Conservation (phyloP, 148 eudicot genomes). For the Salicornia ramosissima region DNA sequence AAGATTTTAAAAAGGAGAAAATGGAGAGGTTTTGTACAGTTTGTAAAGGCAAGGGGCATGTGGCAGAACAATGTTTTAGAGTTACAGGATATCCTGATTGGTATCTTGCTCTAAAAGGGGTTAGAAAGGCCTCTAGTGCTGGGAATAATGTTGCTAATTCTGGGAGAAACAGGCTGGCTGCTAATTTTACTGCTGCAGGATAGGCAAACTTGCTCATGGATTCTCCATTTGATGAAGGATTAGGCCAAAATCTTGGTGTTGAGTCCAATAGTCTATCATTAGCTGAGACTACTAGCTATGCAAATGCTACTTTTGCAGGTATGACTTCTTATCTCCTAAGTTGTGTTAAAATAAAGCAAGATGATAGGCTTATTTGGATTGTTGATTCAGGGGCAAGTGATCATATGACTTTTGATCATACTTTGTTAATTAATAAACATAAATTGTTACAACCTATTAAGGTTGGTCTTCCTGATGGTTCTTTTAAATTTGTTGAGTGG, state of each 20-base stretch:
- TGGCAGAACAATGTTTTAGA: not conserved
- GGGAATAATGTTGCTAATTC: not conserved
- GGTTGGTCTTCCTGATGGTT: not conserved
- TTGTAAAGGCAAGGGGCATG: not conserved
- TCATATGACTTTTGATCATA: not conserved
- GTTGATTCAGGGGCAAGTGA: not conserved
- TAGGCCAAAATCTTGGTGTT: not conserved
- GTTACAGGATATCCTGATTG: not conserved
- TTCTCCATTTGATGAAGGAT: not conserved
- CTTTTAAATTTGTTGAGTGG: not conserved
- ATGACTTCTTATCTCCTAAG: not conserved
- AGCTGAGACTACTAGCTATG: too few relatives aligned
- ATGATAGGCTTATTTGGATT: not conserved
- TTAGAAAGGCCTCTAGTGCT: not conserved
- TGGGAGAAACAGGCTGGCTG: not conserved
- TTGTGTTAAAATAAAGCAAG: too few relatives aligned
- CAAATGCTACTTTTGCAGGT: not conserved
- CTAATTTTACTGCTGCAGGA: not conserved
- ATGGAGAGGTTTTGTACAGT: not conserved
- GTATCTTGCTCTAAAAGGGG: not conserved
- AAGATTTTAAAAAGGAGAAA: not conserved
- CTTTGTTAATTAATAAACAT: not conserved
- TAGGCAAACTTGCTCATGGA: too few relatives aligned
- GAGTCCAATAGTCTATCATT: not conserved
- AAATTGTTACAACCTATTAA: not conserved